Conservation (phyloP, 1,284 basidiomycete genomes). For the Apiotrichum akiyoshidainum region DNA sequence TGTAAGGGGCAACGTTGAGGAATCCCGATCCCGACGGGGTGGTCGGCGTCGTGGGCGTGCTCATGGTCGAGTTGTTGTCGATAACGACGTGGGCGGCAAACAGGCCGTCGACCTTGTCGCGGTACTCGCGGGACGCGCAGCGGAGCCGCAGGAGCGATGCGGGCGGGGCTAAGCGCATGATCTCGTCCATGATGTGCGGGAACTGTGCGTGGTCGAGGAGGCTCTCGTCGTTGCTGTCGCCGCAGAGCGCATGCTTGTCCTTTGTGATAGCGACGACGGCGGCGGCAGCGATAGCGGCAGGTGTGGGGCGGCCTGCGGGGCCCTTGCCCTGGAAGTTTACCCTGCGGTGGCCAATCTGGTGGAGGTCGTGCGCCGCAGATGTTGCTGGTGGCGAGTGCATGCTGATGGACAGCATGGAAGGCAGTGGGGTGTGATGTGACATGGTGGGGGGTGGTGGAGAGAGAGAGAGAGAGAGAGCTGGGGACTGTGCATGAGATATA, state of each 20-base stretch:
- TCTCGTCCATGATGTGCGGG: slow-evolving; percentile 15
- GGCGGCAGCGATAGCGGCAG: too few relatives aligned
- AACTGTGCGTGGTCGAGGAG: slow-evolving; percentile 12
- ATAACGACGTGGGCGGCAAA: background rate
- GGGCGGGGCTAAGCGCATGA: background rate
- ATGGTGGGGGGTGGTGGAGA: background rate
- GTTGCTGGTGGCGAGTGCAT: background rate
- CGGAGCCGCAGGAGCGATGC: slow-evolving; percentile 1
- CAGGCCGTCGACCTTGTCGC: background rate
- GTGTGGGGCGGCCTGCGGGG: too few relatives aligned
- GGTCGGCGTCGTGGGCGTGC: background rate
- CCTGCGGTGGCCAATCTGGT: background rate
- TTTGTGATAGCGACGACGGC: too few relatives aligned
- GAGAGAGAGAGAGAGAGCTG: too few relatives aligned
- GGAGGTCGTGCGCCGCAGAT: background rate
- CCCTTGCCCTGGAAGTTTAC: too few relatives aligned
- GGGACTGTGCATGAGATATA: too few relatives aligned
- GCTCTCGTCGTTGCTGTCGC: background rate
- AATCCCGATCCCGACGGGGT: background rate
- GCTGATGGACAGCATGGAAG: background rate
- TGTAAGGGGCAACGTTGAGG: slow-evolving; percentile 1
- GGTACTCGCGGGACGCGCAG: background rate
- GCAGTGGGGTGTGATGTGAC: background rate
- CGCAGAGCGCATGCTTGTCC: too few relatives aligned
- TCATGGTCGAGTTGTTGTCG: background rate